These are phyloP conservation scores for Solanum stenotomum DNA, from an alignment of 257 asterid genomes.

Conservation along the genomic window DNA sequence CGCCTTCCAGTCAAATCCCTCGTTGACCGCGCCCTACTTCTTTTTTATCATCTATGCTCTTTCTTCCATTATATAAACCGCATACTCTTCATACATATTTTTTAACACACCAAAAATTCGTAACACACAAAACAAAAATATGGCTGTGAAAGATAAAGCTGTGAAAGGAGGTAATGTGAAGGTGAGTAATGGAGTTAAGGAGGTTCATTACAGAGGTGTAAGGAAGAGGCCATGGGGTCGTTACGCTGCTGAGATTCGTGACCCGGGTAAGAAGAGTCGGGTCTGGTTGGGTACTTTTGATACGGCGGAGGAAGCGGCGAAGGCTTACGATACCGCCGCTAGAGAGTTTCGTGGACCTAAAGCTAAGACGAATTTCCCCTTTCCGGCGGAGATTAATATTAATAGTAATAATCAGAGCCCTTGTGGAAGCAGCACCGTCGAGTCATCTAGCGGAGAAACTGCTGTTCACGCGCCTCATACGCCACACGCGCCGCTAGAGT, in stretches of 20 bases:
- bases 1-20: constrained; percentile 73
- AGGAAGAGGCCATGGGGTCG: constrained; percentile 99
- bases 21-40: constrained; percentile 35
- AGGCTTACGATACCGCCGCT: constrained; percentile 83
- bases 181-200: constrained; percentile 30
- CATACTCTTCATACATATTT: background rate
- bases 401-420: constrained; percentile 27
- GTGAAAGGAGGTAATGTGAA: constrained; percentile 13
- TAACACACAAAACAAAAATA: background rate
- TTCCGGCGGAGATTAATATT: constrained; percentile 7
- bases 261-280: constrained; percentile 78
- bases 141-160: constrained; percentile 53
- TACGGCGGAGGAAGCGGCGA: constrained; percentile 92
- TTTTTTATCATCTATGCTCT: background rate
- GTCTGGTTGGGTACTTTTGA: constrained; percentile 93
- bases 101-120: too few species aligned
- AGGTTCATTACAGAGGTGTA: constrained; percentile 76
- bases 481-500: constrained; percentile 23
- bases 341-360: constrained; percentile 74
- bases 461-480: constrained; percentile 39
- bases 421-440: constrained; percentile 75
- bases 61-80: constrained; percentile 5
- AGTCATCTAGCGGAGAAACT: constrained; percentile 48
- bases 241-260: constrained; percentile 93
- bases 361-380: constrained; percentile 77